These are phyloP conservation scores for Cytospora piceicola DNA, from an alignment of 2,329 filamentous ascomycete species.

Conservation along the genomic window DNA sequence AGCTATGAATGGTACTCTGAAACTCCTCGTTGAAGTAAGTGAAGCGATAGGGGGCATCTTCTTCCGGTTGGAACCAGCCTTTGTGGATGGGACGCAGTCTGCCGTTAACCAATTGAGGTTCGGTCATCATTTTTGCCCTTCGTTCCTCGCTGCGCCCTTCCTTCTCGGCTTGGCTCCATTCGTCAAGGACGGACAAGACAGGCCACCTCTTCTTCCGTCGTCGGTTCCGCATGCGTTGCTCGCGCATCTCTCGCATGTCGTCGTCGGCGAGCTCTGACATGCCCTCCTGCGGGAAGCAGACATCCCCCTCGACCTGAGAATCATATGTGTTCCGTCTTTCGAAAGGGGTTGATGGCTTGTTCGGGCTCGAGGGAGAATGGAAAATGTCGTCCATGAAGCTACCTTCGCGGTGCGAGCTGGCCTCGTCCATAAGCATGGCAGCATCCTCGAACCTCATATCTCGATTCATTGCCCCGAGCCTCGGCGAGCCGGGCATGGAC, in stretches of 20 bases:
- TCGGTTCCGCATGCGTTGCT: conserved; percentile 45
- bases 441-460: conserved; percentile 68
- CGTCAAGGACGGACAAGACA: conserved; percentile 79
- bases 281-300: conserved; percentile 83
- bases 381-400: conserved; percentile 22
- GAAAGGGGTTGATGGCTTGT: conserved; percentile 44
- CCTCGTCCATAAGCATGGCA: conserved; percentile 68
- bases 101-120: conserved; percentile 90
- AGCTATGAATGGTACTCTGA: conserved; percentile 92
- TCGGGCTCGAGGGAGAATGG: conserved; percentile 30
- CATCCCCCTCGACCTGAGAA: conserved; percentile 77
- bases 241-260: conserved; percentile 50
- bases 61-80: conserved; percentile 84
- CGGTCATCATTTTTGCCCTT: conserved; percentile 87
- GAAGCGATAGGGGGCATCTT: conserved; percentile 90
- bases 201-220: conserved; percentile 80
- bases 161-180: conserved; percentile 90
- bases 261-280: conserved; percentile 83
- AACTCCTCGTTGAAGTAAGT: conserved; percentile 99
- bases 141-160: conserved; percentile 82
- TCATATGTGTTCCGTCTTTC: conserved; percentile 61
- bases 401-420: conserved; percentile 42
- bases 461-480: conserved; percentile 52
- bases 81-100: conserved; percentile 79
- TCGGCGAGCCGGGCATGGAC: conserved; percentile 66